Conservation (phyloP, 352 stramenopile genomes). For the Pythium plurisporium region DNA sequence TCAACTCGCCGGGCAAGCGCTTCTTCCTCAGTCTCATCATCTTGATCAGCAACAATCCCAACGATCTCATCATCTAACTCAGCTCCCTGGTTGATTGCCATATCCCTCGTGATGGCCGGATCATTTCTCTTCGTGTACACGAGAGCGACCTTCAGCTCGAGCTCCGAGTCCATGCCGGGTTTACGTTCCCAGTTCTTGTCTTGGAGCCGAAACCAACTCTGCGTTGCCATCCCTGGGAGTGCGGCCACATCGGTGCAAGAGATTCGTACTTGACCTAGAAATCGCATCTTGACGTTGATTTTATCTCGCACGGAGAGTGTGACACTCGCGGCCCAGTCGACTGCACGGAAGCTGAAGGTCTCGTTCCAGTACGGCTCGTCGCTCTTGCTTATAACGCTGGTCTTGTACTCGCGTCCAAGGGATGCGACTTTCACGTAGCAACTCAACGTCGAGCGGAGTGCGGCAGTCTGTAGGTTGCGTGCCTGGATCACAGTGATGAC, state of each 20-base stretch:
- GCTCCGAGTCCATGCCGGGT: slow-evolving; percentile 24
- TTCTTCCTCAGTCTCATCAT: slow-evolving; percentile 78
- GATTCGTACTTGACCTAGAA: slow-evolving; percentile 58
- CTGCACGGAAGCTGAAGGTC: slow-evolving; percentile 64
- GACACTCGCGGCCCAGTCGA: slow-evolving; percentile 61
- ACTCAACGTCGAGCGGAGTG: slow-evolving; percentile 56
- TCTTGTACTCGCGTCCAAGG: slow-evolving; percentile 62
- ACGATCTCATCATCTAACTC: slow-evolving; percentile 21
- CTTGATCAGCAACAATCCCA: slow-evolving; percentile 50
- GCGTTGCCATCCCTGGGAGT: slow-evolving; percentile 50
- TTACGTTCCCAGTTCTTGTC: slow-evolving; percentile 44
- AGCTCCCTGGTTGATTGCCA: slow-evolving; percentile 1
- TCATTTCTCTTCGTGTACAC: slow-evolving; percentile 68
- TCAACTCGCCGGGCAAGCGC: slow-evolving; percentile 28
- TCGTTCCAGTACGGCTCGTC: slow-evolving; percentile 72
- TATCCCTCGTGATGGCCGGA: slow-evolving; percentile 22
- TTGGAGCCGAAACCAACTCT: slow-evolving; percentile 52
- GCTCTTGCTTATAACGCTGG: slow-evolving; percentile 56
- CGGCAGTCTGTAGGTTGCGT: slow-evolving; percentile 36
- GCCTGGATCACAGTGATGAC: slow-evolving; percentile 70
- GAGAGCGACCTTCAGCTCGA: slow-evolving; percentile 68
- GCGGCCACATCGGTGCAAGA: slow-evolving; percentile 48
- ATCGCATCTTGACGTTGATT: slow-evolving; percentile 69
- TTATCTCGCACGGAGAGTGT: slow-evolving; percentile 66
- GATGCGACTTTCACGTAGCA: slow-evolving; percentile 75